These are phyloP conservation scores for Paraphoma sp. DNA, from an alignment of 2,329 filamentous ascomycete genomes.

Conservation along the genomic window DNA sequence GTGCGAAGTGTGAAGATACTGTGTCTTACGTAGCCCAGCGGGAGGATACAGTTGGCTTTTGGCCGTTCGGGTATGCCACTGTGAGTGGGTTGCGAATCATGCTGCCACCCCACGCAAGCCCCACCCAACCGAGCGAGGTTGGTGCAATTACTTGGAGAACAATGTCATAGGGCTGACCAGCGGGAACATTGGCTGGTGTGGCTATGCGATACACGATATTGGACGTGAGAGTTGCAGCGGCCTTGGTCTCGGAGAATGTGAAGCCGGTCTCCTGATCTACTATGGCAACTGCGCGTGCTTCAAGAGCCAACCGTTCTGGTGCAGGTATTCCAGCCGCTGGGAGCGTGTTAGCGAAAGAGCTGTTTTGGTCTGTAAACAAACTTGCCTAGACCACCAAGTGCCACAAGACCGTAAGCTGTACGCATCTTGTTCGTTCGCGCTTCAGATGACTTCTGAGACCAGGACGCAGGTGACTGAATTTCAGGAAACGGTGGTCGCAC, in stretches of 20 bases:
- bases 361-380: neutral
- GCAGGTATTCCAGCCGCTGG: slow-evolving; percentile 26
- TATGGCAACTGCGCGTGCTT: slow-evolving; percentile 21
- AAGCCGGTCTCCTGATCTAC: slow-evolving; percentile 41
- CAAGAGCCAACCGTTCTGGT: slow-evolving; percentile 1
- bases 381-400: slow-evolving; percentile 30
- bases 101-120: slow-evolving; percentile 39
- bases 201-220: slow-evolving; percentile 41
- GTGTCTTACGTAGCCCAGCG: slow-evolving; percentile 38
- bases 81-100: slow-evolving; percentile 43
- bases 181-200: slow-evolving; percentile 25
- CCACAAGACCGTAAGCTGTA: slow-evolving; percentile 18
- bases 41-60: slow-evolving; percentile 32
- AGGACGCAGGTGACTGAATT: neutral
- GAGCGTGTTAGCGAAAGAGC: neutral
- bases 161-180: slow-evolving; percentile 29
- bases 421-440: slow-evolving; percentile 24
- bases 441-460: neutral
- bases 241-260: slow-evolving; percentile 41
- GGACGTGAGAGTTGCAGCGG: slow-evolving; percentile 30
- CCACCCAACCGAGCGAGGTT: slow-evolving; percentile 35
- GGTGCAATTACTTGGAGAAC: slow-evolving; percentile 40
- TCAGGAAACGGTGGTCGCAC: neutral
- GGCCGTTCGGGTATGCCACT: slow-evolving; percentile 36
- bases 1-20: too few relatives aligned